Evolutionary conservation across 768 basidiomycete genomes (phyloP), one percentile per base, ranked within the genome.

Genomic region (Hygrocybe punicea): DNA sequence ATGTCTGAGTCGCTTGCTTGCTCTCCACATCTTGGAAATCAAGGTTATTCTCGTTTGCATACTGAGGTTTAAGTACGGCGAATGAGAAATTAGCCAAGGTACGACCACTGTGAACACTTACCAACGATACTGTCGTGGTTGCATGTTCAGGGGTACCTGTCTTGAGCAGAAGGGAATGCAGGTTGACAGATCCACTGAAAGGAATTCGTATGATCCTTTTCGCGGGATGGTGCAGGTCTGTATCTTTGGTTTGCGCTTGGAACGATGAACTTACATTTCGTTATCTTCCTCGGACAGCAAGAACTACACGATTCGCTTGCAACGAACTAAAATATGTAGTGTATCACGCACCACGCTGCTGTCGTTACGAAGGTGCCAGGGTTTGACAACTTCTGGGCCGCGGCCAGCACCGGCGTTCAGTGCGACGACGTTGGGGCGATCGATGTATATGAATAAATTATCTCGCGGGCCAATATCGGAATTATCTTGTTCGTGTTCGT

Each of bases 281-380:
- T 95, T 93, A 71, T 96, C 94, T 34, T 89, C 88, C 61, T 97
- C 94, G 16, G 91, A 93, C 70, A 93, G 89, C 57, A 94, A 68
- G 59, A 73, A 90, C 93, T 97, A 61, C 7, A 61, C 7, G 21
- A 54, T 40, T 16, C 39, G 25, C 55, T 52, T 34, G 34, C 16
- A 33, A 5, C 62, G 58, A 40, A 49, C 17, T 44, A 19, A 56
- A 48, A 33, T 56, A 29, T 49, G 53, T 51, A 8, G 34, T 13
- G 4, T 21, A 23, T 13, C 14, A 61, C 80, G 62, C 66, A 93
- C 93, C 74, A 78, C 74, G 29, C 73, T 73, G 69, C 94, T 91
- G 57, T 88, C 84, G 54, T 81, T 68, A 35, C 91, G 82, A 58
- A 86, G 72, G 63, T 93, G 77, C 93, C 94, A 96, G 1, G 93